Base-by-base conservation (phyloP, 768 basidiomycete species). In the Trametes sanguinea region DNA sequence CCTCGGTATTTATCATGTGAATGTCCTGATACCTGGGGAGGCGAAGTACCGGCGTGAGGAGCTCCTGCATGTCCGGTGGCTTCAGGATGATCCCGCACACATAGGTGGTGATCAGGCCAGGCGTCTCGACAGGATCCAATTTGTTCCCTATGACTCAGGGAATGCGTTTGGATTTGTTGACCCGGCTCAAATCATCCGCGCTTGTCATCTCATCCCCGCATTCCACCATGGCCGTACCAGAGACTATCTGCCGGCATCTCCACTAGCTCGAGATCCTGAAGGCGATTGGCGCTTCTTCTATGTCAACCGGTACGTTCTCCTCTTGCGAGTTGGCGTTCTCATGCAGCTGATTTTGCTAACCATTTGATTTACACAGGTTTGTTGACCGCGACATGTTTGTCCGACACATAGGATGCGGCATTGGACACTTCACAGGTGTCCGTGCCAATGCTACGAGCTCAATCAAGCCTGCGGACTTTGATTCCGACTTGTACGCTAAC, bases 151-250 rank as follows among this genome's bases (percentile, higher is more conserved):
- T 6, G 17, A 4, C 4, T 55, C 9, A 42, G 64, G 80, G 0
- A 57, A 71, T 1, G 54, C 64, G 6, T 83, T 81, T 57, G 77
- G 80, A 0, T 84, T 84, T 45, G 17, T 83, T 0, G 74, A 84
- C 61, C 83, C 82, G 0, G 57, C 62, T 0, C 61, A 67, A 0
- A 72, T 84, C 6, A 69, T 84, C 29, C 68, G 76, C 0, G 76
- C 69, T 0, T 70, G 65, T 2, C 81, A 84, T 62, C 57, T 83
- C 2, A 73, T 82, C 10, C 82, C 80, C 0, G 77, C 69, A 0
- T 83, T 80, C 52, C 27, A 33, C 7, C 62, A 71, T 48, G 72
- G 71, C 0, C 56, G 48, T 0, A 70, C 71, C 5, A 37, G 6
- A 37, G 7, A 22, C 13, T 3, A 53, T 4, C 4, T 52, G 57